Evolutionary conservation across 768 basidiomycete species (phyloP).

Genomic region (Mycena pura): DNA sequence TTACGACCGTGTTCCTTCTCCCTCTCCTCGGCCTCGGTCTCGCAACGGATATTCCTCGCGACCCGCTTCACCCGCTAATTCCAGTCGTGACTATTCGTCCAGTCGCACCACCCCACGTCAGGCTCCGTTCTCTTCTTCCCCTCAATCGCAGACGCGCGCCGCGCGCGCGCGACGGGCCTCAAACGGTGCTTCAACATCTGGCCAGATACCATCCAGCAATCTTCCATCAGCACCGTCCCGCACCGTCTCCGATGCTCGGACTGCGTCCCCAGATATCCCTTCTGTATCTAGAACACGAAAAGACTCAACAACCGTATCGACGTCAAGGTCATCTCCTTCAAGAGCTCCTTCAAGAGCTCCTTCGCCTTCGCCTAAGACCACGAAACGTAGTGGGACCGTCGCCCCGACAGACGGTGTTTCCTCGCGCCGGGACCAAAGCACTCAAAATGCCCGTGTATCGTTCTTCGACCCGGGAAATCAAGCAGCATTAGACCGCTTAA

Average conservation of each 20-base stretch:
- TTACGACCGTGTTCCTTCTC: conserved; percentile 31
- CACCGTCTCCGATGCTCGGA: conserved; percentile 11
- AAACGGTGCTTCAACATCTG: conserved; percentile 48
- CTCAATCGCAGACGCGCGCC: conserved; percentile 39
- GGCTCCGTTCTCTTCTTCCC: conserved; percentile 38
- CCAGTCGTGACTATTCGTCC: conserved; percentile 29
- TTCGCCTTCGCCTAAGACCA: conserved; percentile 24
- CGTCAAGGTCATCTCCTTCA: conserved; percentile 31
- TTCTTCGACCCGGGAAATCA: conserved; percentile 86
- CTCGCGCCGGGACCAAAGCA: conserved; percentile 65
- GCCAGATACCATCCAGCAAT: conserved; percentile 36
- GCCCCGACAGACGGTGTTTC: conserved; percentile 41
- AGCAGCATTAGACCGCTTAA: conserved; percentile 71
- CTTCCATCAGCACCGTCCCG: conserved; percentile 20
- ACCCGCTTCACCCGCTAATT: conserved; percentile 48
- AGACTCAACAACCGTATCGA: conserved; percentile 29
- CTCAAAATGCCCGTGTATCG: conserved; percentile 77
- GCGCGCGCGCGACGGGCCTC: conserved; percentile 50
- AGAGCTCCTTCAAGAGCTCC: conserved; percentile 28
- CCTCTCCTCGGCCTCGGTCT: conserved; percentile 32
- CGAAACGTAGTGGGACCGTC: conserved; percentile 17
- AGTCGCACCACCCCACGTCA: conserved; percentile 15
- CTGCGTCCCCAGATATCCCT: conserved; percentile 31
- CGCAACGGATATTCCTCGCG: conserved; percentile 40
- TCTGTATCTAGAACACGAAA: conserved; percentile 18